Evolutionary conservation across 306 rosid genomes (phyloP).

Genomic region (Ormosia emarginata): DNA sequence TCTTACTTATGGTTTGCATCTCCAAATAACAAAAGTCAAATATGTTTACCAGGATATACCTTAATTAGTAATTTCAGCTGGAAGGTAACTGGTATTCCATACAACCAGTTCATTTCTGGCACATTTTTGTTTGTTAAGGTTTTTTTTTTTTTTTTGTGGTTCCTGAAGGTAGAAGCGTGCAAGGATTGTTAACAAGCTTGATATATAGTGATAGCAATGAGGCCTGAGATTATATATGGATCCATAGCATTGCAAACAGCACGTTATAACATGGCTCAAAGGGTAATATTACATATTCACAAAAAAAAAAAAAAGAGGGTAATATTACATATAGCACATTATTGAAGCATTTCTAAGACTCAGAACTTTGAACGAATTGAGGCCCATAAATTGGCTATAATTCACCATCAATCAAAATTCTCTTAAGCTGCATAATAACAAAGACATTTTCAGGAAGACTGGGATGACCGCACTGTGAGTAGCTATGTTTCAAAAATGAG

Average conservation of each 20-base stretch:
- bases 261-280: no score
- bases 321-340: background rate
- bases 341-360: background rate
- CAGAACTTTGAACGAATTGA: background rate
- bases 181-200: background rate
- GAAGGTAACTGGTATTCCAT: background rate
- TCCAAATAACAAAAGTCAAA: no score
- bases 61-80: no score
- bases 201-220: background rate
- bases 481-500: slow-evolving; percentile 78
- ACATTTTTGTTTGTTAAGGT: background rate
- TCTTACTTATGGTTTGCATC: no score
- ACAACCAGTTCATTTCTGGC: background rate
- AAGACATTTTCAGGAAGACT: slow-evolving; percentile 65
- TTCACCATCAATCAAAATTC: background rate
- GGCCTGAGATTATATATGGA: background rate
- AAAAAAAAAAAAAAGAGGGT: no score
- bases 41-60: no score
- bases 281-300: no score
- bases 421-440: background rate
- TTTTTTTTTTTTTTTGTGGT: no score
- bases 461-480: slow-evolving; percentile 97
- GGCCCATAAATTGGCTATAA: background rate
- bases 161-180: background rate
- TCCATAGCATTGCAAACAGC: background rate